These are phyloP conservation scores for Microascus cirrosus DNA, from an alignment of 2,329 filamentous ascomycete genomes.

Conservation along the genomic window DNA sequence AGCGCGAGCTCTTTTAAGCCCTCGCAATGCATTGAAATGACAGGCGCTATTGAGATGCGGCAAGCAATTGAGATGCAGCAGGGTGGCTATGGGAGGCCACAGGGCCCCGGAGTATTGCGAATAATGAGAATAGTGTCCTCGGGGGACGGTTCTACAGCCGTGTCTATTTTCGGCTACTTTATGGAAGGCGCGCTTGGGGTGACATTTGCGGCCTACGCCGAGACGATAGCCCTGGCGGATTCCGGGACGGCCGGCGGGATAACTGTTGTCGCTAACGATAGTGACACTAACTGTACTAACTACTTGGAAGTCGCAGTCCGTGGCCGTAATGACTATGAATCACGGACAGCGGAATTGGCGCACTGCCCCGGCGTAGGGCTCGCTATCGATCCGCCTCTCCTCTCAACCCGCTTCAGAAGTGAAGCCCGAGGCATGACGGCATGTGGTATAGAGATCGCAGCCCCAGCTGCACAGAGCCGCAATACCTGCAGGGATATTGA, in stretches of 20 bases:
- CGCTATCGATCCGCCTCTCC: not conserved
- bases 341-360: not conserved
- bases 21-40: not conserved
- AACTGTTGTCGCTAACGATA: not conserved
- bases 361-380: not conserved
- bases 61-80: not conserved
- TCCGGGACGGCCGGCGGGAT: not conserved
- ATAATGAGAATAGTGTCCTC: not conserved
- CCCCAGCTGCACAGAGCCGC: not conserved
- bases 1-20: not conserved
- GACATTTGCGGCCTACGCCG: not conserved
- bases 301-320: not conserved
- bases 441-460: not conserved
- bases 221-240: not conserved
- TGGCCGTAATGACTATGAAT: too few relatives aligned
- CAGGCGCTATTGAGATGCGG: too few relatives aligned
- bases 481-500: not conserved
- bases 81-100: too few relatives aligned
- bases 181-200: not conserved
- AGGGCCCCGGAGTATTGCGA: too few relatives aligned
- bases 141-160: not conserved
- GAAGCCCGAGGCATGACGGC: not conserved
- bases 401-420: not conserved
- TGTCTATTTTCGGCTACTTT: not conserved
- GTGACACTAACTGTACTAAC: not conserved